Conservation (phyloP, 805 yeast genomes). For the Candida jianshihensis region DNA sequence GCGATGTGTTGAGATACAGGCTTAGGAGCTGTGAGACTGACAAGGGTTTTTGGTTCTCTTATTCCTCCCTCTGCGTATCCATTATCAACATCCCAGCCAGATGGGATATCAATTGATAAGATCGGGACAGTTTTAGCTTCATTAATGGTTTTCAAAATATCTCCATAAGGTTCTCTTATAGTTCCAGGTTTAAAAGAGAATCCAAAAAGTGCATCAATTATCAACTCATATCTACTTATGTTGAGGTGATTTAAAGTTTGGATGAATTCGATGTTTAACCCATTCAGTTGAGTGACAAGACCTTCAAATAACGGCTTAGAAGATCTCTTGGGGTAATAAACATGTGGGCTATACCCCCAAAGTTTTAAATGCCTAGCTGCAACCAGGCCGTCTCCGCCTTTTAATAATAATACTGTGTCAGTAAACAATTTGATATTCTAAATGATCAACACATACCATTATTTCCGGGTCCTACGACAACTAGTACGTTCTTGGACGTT, state of each 20-base stretch:
- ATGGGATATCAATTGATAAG: slow-evolving; percentile 83
- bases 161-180: slow-evolving; percentile 67
- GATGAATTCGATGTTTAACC: slow-evolving; percentile 56
- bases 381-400: slow-evolving; percentile 89
- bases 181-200: slow-evolving; percentile 85
- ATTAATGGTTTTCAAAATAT: slow-evolving; percentile 35
- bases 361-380: slow-evolving; percentile 86
- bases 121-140: slow-evolving; percentile 41
- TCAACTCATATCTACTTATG: slow-evolving; percentile 23
- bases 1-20: slow-evolving; percentile 61
- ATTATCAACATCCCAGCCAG: slow-evolving; percentile 93
- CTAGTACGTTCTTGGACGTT: slow-evolving; percentile 40
- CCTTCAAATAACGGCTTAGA: slow-evolving; percentile 51
- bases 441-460: slow-evolving; percentile 84
- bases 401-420: slow-evolving; percentile 20
- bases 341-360: slow-evolving; percentile 69
- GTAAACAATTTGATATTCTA: slow-evolving; percentile 48
- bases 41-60: slow-evolving; percentile 57
- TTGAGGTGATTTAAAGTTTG: slow-evolving; percentile 24
- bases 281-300: slow-evolving; percentile 58
- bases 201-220: slow-evolving; percentile 86
- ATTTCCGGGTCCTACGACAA: slow-evolving; percentile 92
- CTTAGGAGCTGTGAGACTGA: slow-evolving; percentile 91
- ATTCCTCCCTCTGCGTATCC: slow-evolving; percentile 54
- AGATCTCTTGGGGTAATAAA: slow-evolving; percentile 73